phyloP scores from a whole-genome alignment of 2,329 filamentous ascomycete species.

The Fusarium nurragi region DNA sequence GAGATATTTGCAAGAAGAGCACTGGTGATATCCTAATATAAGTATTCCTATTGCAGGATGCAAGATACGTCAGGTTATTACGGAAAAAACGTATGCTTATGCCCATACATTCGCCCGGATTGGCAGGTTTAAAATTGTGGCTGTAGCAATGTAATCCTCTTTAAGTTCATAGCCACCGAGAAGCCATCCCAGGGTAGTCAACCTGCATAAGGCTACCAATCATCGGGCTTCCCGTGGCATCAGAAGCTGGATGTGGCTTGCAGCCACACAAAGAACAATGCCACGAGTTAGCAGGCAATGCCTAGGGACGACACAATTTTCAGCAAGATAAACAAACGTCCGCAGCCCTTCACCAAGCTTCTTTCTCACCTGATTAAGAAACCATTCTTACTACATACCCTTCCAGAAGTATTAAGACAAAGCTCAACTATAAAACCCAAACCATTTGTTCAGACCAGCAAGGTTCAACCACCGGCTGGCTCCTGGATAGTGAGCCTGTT shows the following conservation, averaged over 20 bases:
- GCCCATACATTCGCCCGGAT: neutral
- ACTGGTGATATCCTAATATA: no score
- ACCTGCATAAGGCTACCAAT: neutral
- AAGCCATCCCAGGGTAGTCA: neutral
- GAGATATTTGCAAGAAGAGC: no score
- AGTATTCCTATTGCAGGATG: no score
- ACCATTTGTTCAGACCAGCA: neutral
- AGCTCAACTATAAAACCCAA: neutral
- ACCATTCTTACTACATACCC: no score
- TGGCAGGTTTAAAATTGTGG: neutral
- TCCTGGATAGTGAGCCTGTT: neutral
- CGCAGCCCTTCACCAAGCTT: no score
- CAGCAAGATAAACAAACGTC: neutral
- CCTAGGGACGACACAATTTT: neutral
- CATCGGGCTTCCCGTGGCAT: neutral
- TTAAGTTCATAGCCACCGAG: neutral
- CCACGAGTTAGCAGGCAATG: no score
- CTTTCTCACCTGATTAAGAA: no score
- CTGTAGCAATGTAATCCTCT: neutral
- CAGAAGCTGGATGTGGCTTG: neutral
- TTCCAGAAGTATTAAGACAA: no score
- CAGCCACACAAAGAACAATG: no score
- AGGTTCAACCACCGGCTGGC: no score
- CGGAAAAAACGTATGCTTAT: no score
- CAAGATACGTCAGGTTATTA: no score